Conservation (phyloP, 306 rosid genomes). For the Astragalus membranaceus region DNA sequence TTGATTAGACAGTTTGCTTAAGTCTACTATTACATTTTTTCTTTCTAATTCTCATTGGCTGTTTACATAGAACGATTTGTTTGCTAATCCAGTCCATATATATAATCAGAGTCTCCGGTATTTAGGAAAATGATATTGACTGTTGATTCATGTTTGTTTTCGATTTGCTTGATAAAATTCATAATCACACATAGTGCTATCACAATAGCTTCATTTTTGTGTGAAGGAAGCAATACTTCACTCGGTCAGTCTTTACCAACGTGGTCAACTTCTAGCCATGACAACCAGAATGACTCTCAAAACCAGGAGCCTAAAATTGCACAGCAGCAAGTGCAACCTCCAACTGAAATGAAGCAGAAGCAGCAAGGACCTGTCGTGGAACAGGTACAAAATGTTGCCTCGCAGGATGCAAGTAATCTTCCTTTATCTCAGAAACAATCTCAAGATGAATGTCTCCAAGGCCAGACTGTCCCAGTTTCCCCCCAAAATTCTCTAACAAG, state of each 20-base stretch:
- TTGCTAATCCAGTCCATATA: not conserved
- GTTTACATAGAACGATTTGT: not conserved
- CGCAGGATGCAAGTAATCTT: constrained; percentile 34
- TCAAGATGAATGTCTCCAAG: constrained; percentile 47
- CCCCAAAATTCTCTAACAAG: constrained; percentile 50
- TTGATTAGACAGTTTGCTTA: not conserved
- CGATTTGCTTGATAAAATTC: constrained; percentile 8
- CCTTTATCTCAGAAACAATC: constrained; percentile 45
- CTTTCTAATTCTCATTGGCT: not conserved
- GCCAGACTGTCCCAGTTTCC: constrained; percentile 35
- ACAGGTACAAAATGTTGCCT: constrained; percentile 39
- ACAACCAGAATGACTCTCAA: constrained; percentile 42
- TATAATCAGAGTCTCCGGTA: not conserved
- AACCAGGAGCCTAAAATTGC: constrained; percentile 42
- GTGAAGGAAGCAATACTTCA: constrained; percentile 52
- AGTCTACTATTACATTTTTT: not conserved
- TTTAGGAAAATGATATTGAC: not conserved
- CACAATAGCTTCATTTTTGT: constrained; percentile 25
- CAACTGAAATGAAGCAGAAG: constrained; percentile 53
- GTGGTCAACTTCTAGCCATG: constrained; percentile 32
- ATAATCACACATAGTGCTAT: not conserved
- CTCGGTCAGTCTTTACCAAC: constrained; percentile 48
- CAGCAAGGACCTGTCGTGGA: constrained; percentile 38
- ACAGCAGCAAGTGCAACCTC: constrained; percentile 46
- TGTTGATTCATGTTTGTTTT: constrained; percentile 7